Evolutionary conservation across 1,284 basidiomycete species (phyloP), one percentile per base, ranked within the genome.

Genomic region (Mycena sp.): DNA sequence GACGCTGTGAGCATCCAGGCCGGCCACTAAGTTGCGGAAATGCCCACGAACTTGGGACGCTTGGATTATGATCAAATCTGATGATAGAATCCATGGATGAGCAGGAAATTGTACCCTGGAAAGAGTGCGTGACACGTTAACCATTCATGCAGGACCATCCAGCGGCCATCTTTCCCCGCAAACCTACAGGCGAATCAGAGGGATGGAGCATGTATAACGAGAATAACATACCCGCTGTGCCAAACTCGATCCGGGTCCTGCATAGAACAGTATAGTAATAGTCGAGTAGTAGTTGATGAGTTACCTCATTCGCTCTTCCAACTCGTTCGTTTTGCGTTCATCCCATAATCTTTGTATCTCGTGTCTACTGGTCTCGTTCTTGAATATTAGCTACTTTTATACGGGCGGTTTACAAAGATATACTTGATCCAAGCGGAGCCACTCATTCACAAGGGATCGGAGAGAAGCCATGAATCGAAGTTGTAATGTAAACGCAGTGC

Each of bases 111-210:
- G 38, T 19, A 45, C 44, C 41, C 21, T n/a, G 46, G 21, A 32
- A 45, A 43, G 51, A 32, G n/a, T 29, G 44, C 17, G 19, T 19
- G 14, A 3, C 17, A 58, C 71, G 21, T n/a, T n/a, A n/a, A 82
- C 82, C 83, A 73, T 95, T 95, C 92, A 95, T 95, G 55, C 90
- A 84, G 21, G 90, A 82, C 85, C 90, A 94, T 2, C 93, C 93
- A 9, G 93, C 92, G 71, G 92, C 90, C 93, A 95, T 95, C 65
- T 79, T 82, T 5, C 90, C 93, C 69, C 94, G 79, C 17, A 95
- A 80, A 51, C 93, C 93, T 92, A 67, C 26, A 44, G 26, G 50
- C 43, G 21, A 68, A 32, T 17, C 30, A 44, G 54, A 28, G 60
- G 41, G 29, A 11, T 9, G n/a, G 26, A 38, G 49, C 54, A n/a